Base-by-base conservation (phyloP, 352 stramenopile species). In the Blastocystis sp. region DNA sequence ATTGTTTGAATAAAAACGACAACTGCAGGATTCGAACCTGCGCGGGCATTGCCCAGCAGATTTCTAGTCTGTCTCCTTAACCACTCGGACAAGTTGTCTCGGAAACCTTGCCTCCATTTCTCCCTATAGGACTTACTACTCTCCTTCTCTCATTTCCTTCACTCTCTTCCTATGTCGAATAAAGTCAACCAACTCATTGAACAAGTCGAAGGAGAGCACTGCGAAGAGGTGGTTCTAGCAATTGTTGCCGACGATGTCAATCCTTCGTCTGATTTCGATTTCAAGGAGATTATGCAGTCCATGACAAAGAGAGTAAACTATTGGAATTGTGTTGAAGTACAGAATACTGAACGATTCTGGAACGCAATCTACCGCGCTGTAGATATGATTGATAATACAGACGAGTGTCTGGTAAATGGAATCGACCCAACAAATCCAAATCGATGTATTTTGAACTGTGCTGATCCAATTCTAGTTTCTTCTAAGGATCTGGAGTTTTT, bases 51-150 rank as follows among this genome's bases (percentile, higher is more conserved):
- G 73, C 73, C 73, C 73, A 84, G 47, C 73, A 84, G 73, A 84
- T 84, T 84, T 84, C 73, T 84, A 84, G 73, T 84, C 73, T 84
- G 73, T 84, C 73, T 84, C 73, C 73, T 84, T 84, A 84, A 84
- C 73, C 73, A 84, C 73, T 84, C 73, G 73, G 73, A 84, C 73
- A 84, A 84, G 73, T 68, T 84, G 73, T 84, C 73, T 66, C 2
- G 73, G 7, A 50, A 23, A 0, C 20, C 0, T 50, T 18, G 9
- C 68, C 39, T 3, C 3, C 9, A 66, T 29, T 66, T 15, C 9
- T 7, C 39, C 39, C 56, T 3, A 66, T n/a, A 29, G 8, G 56
- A 66, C 3, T 66, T 8, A 66, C 50, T 73, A 3, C n/a, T 50
- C 13, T 73, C 26, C 41, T 18, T 11, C 13, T 3, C 7, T 63